These are phyloP conservation scores for Amylostereum areolatum DNA, from an alignment of 1,284 basidiomycete genomes.

Conservation along the genomic window DNA sequence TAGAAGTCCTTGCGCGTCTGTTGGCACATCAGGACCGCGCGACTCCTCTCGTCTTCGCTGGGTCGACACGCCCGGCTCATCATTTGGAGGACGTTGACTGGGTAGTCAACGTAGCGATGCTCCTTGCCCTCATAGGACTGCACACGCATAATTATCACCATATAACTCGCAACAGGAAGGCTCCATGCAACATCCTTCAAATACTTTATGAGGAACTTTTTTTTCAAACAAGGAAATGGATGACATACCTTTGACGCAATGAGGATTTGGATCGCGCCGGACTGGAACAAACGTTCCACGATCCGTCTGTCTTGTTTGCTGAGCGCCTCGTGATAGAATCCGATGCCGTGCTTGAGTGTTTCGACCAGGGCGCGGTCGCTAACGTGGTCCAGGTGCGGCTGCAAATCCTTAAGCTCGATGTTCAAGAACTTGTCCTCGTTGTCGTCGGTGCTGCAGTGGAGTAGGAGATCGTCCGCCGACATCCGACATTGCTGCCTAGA, in stretches of 20 bases:
- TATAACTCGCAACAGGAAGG: conserved; percentile 87
- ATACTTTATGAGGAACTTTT: conserved; percentile 1
- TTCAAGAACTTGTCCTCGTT: conserved; percentile 87
- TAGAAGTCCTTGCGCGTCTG: conserved; percentile 97
- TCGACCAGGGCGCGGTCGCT: conserved; percentile 77
- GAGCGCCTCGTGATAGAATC: conserved; percentile 94
- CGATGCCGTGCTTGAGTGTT: conserved; percentile 86
- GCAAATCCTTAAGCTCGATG: conserved; percentile 78
- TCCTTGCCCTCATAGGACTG: conserved; percentile 95
- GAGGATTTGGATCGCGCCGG: conserved; percentile 92
- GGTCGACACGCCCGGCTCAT: conserved; percentile 95
- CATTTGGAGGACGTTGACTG: conserved; percentile 98
- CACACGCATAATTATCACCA: conserved; percentile 99
- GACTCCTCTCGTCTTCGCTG: conserved; percentile 77
- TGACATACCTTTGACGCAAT: conserved; percentile 81
- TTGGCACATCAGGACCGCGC: conserved; percentile 95
- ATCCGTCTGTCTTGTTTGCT: conserved; percentile 90
- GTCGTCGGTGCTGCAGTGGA: conserved; percentile 87
- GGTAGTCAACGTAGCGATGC: conserved; percentile 96
- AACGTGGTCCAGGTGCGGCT: conserved; percentile 85
- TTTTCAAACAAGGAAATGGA: not conserved
- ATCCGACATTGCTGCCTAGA: conserved; percentile 91
- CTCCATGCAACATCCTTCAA: conserved; percentile 90
- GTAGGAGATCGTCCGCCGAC: conserved; percentile 88
- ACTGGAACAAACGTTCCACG: conserved; percentile 89